Percentiles rank a stretch among this genome's conserved stretches.
phyloP scores from a whole-genome alignment of 345 rosid genomes.

The Eucalyptus microcorys region DNA sequence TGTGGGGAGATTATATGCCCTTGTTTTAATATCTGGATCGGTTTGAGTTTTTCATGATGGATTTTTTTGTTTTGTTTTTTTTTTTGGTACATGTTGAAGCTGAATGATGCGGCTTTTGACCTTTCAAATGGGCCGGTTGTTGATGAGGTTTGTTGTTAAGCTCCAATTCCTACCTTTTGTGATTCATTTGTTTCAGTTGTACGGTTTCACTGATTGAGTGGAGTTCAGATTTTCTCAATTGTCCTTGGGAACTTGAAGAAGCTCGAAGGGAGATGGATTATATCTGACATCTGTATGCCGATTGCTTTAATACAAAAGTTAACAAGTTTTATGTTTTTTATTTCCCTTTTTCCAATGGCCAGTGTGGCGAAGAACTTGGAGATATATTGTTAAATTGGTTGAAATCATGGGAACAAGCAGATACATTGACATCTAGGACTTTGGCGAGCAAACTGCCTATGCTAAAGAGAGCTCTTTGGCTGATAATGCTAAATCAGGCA shows the following conservation, averaged over 20 bases:
- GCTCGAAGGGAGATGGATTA: neutral
- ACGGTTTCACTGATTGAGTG: neutral
- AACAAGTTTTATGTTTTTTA: neutral
- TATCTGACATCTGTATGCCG: neutral
- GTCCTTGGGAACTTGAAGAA: neutral
- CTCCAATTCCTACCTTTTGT: neutral
- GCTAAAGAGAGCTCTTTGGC: conserved; percentile 42
- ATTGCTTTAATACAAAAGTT: neutral
- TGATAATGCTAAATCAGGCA: conserved; percentile 56
- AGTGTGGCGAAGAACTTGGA: conserved; percentile 90
- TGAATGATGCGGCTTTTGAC: conserved; percentile 96
- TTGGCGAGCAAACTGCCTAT: conserved; percentile 49
- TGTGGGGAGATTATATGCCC: neutral
- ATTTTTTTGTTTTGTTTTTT: neutral
- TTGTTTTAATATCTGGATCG: neutral
- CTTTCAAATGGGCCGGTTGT: conserved; percentile 75
- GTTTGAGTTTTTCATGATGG: neutral
- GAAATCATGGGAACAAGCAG: conserved; percentile 77
- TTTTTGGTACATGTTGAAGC: conserved; percentile 12
- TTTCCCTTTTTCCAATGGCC: neutral
- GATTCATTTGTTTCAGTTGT: neutral
- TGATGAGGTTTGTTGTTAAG: conserved; percentile 46
- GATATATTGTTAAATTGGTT: conserved; percentile 55
- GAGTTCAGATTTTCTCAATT: neutral
- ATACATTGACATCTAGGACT: conserved; percentile 48